Conservation (phyloP, 1,284 basidiomycete species). For the Tetrapyrgos nigripes region DNA sequence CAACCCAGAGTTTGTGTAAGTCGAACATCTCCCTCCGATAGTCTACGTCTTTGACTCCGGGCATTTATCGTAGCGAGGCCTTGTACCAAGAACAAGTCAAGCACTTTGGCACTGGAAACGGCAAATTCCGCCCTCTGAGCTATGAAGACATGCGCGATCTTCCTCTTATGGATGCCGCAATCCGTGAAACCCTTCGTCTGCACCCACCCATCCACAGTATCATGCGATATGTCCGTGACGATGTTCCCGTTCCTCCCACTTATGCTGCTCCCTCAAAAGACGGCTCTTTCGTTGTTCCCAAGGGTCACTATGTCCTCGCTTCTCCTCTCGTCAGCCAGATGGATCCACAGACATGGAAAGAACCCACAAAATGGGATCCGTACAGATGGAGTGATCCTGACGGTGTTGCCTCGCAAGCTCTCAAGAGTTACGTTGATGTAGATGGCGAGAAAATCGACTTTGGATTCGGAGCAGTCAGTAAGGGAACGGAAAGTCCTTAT, state of each 20-base stretch:
- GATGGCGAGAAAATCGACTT: conserved; percentile 92
- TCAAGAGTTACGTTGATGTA: conserved; percentile 76
- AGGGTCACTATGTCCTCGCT: conserved; percentile 91
- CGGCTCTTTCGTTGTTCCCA: conserved; percentile 84
- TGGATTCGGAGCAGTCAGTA: conserved; percentile 93
- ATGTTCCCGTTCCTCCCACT: conserved; percentile 84
- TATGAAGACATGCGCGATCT: conserved; percentile 89
- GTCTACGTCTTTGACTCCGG: conserved; percentile 2
- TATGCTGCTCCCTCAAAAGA: conserved; percentile 82
- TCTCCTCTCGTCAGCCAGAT: conserved; percentile 90
- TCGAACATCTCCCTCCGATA: conserved; percentile 20
- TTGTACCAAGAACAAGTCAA: conserved; percentile 92
- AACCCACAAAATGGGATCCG: conserved; percentile 80
- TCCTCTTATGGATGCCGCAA: conserved; percentile 87
- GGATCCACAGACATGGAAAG: conserved; percentile 87
- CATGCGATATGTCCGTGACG: conserved; percentile 88
- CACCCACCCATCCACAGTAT: conserved; percentile 95
- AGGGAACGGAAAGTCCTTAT: conserved; percentile 91
- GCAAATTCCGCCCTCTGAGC: conserved; percentile 80
- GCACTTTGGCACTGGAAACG: conserved; percentile 82
- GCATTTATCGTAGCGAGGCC: conserved; percentile 57
- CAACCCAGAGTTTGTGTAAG: conserved; percentile 78
- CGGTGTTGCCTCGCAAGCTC: conserved; percentile 79
- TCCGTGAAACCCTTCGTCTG: conserved; percentile 91
- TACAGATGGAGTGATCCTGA: conserved; percentile 85